phyloP scores from a whole-genome alignment of 148 eudicot genomes.

The Dianthus caryophyllus region DNA sequence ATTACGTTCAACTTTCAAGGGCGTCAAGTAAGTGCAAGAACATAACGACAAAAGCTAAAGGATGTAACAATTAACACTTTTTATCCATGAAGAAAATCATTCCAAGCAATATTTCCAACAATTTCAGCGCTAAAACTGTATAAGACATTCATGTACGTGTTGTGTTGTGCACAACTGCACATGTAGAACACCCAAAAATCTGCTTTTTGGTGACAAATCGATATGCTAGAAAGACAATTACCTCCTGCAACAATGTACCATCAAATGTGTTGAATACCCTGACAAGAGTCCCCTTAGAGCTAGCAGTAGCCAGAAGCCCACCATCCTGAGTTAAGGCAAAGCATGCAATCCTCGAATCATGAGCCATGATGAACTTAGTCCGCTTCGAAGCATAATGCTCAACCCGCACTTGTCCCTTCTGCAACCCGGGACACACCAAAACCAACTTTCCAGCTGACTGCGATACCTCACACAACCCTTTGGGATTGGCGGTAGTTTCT shows the following conservation, averaged over 20 bases:
- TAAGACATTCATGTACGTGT: too few species aligned
- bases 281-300: constrained; percentile 80
- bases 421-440: constrained; percentile 77
- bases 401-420: constrained; percentile 80
- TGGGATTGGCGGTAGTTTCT: constrained; percentile 75
- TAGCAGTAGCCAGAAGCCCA: constrained; percentile 59
- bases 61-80: too few species aligned
- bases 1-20: too few species aligned
- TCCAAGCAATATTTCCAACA: too few species aligned
- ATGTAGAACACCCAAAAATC: too few species aligned
- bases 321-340: constrained; percentile 79
- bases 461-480: constrained; percentile 79
- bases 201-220: not conserved
- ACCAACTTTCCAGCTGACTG: constrained; percentile 54
- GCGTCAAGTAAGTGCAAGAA: too few species aligned
- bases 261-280: constrained; percentile 65
- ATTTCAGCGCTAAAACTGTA: too few species aligned
- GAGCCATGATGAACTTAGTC: constrained; percentile 84
- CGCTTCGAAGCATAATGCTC: constrained; percentile 75
- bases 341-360: constrained; percentile 82
- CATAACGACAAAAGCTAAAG: too few species aligned
- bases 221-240: constrained; percentile 8
- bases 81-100: too few species aligned
- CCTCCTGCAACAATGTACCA: constrained; percentile 75
- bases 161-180: too few species aligned